phyloP scores from a whole-genome alignment of 2,329 filamentous ascomycete genomes.

The Mariannaea sp. region DNA sequence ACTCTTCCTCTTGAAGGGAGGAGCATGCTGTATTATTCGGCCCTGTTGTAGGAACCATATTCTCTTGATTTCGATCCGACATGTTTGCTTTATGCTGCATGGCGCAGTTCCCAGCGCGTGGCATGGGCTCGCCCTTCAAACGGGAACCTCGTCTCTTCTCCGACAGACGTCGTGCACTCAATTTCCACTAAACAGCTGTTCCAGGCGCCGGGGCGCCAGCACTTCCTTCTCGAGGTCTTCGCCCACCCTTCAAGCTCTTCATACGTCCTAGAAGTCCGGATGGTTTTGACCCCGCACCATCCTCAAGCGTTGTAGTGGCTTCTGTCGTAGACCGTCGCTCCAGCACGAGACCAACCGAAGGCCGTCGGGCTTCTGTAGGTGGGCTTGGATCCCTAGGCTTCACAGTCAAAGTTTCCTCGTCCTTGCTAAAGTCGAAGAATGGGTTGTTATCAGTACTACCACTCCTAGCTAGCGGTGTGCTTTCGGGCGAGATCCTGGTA shows the following conservation, averaged over 20 bases:
- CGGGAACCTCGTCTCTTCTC: constrained; percentile 25
- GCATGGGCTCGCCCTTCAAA: constrained; percentile 8
- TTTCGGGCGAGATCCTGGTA: constrained; percentile 48
- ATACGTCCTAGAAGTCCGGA: constrained; percentile 77
- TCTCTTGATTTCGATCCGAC: constrained; percentile 30
- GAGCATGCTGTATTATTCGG: constrained; percentile 15
- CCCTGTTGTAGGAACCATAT: constrained; percentile 25
- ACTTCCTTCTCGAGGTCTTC: constrained; percentile 48
- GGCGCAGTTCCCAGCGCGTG: constrained; percentile 13
- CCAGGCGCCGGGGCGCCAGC: constrained; percentile 45
- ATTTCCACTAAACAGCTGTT: constrained; percentile 47
- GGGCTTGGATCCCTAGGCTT: constrained; percentile 59
- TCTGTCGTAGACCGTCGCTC: constrained; percentile 71
- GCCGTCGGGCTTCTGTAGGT: constrained; percentile 46
- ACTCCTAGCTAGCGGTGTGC: constrained; percentile 42
- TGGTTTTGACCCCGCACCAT: constrained; percentile 50
- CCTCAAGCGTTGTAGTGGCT: constrained; percentile 45
- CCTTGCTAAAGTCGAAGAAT: constrained; percentile 79
- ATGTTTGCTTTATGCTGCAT: constrained; percentile 5
- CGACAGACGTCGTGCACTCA: constrained; percentile 28
- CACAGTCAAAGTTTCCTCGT: constrained; percentile 57
- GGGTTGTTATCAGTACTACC: constrained; percentile 62
- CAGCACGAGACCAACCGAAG: constrained; percentile 50
- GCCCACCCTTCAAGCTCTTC: constrained; percentile 78
- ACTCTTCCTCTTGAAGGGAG: constrained; percentile 20